Conservation (phyloP, 179 eudicot species). For the Monotropa hypopitys region DNA sequence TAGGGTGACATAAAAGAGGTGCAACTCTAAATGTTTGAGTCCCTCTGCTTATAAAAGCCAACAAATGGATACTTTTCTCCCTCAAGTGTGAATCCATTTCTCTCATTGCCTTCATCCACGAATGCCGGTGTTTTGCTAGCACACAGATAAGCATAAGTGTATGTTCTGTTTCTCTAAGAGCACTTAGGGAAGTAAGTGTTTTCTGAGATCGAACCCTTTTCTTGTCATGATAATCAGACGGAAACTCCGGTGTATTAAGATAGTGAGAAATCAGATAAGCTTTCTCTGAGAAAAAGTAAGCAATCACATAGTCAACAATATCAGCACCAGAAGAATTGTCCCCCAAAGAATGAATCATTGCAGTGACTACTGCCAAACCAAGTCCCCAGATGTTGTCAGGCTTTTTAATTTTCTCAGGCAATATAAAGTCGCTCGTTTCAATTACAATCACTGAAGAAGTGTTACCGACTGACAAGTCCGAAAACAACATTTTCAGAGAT, state of each 20-base stretch:
- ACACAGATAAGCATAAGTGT: slow-evolving; percentile 59
- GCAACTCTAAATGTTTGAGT: slow-evolving; percentile 31
- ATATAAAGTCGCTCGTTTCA: slow-evolving; percentile 18
- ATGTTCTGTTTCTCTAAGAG: slow-evolving; percentile 63
- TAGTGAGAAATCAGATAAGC: slow-evolving; percentile 46
- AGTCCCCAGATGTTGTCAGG: slow-evolving; percentile 62
- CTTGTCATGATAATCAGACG: slow-evolving; percentile 41
- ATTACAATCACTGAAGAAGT: slow-evolving; percentile 18
- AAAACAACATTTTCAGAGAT: slow-evolving; percentile 41
- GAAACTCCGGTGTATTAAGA: slow-evolving; percentile 60
- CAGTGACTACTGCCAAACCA: slow-evolving; percentile 63
- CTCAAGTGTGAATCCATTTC: slow-evolving; percentile 65
- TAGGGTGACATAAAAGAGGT: slow-evolving; percentile 58
- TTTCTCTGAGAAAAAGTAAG: slow-evolving; percentile 60
- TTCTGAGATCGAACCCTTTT: slow-evolving; percentile 64
- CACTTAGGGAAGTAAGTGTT: slow-evolving; percentile 39
- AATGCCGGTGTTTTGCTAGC: slow-evolving; percentile 51
- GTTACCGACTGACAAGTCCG: slow-evolving; percentile 30
- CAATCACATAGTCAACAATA: slow-evolving; percentile 50
- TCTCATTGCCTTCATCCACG: slow-evolving; percentile 64
- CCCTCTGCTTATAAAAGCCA: slow-evolving; percentile 75
- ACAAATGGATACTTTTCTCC: slow-evolving; percentile 66
- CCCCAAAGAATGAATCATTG: slow-evolving; percentile 60
- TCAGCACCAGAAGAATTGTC: slow-evolving; percentile 42
- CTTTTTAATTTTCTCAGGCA: slow-evolving; percentile 30